Base-by-base conservation (phyloP, 2,329 filamentous ascomycete genomes). In the Didymella exigua region DNA sequence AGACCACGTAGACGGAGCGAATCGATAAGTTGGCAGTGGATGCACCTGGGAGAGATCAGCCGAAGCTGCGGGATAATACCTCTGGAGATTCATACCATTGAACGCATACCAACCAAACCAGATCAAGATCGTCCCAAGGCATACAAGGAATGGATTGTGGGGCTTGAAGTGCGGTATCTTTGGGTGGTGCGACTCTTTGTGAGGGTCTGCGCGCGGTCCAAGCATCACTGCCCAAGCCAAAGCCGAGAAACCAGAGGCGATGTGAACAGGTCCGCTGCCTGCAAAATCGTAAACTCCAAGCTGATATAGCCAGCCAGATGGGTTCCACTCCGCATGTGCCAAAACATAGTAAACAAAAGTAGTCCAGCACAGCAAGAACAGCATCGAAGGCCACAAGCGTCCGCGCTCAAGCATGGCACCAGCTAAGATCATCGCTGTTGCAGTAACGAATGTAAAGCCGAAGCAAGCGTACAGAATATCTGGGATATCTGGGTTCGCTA, bases 261-360 rank as follows among this genome's bases (percentile, higher is more conserved):
- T 89, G 75, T 91, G 89, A 18, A 91, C 89, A 31, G 89, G 88
- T 11, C 87, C 89, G 40, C 88, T 88, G 38, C 89, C 89, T 29
- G 89, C 88, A 65, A 90, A 91, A 74, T 91, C 89, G 63, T 90
- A 83, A 23, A 86, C 84, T 42, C 86, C 86, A 36, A 91, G 81
- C 18, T 83, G 82, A 75, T 81, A 87, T 24, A 89, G 81, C 87
- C 88, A 91, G 41, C 89, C 89, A 58, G 85, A 86, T 46, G 80
- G 77, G 74, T 90, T 91, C 89, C 88, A 91, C 40, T 89, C 90
- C 84, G 88, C 90, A 76, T 89, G 89, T 41, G 89, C 88, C 57
- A 91, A 55, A n/a, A 70, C 54, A n/a, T 73, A 72, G 53, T 74
- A 72, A 2, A 72, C 71, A 16, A 72, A 73, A 1, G 71, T 72